phyloP scores from a whole-genome alignment of 2,329 filamentous ascomycete genomes.

The Aspergillaceae sp. region DNA sequence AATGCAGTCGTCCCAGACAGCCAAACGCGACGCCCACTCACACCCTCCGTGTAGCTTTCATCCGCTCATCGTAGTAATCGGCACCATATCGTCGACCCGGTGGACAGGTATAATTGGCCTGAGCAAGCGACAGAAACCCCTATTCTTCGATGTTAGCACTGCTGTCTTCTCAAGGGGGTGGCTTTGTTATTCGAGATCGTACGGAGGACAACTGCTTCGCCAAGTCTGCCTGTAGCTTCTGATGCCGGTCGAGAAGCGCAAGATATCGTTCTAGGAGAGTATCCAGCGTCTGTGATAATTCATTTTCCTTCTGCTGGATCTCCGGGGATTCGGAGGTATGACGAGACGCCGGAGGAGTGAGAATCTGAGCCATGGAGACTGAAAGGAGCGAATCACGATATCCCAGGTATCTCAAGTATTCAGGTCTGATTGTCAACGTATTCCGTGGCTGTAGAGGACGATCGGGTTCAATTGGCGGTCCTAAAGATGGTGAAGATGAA shows the following conservation, averaged over 20 bases:
- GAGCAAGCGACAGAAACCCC: conserved; percentile 41
- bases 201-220: conserved; percentile 33
- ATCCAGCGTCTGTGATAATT: conserved; percentile 30
- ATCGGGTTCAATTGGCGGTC: too few relatives aligned
- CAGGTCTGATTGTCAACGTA: too few relatives aligned
- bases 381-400: not conserved
- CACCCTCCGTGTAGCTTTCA: conserved; percentile 40
- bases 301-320: conserved; percentile 12
- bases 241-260: conserved; percentile 35
- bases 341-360: conserved; percentile 28
- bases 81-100: conserved; percentile 39
- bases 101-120: conserved; percentile 41
- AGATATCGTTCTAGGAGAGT: conserved; percentile 36
- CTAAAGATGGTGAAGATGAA: too few relatives aligned
- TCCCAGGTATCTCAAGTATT: too few relatives aligned
- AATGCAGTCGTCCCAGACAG: not conserved
- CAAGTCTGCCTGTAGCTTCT: conserved; percentile 31
- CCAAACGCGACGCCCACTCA: conserved; percentile 11
- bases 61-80: conserved; percentile 44
- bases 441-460: too few relatives aligned
- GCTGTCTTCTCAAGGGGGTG: not conserved
- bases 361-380: conserved; percentile 23
- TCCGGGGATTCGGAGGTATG: conserved; percentile 20
- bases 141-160: conserved; percentile 20
- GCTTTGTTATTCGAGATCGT: conserved; percentile 6